Evolutionary conservation across 2,329 filamentous ascomycete genomes (phyloP), one percentile per base, ranked within the genome.

Genomic region (Apiospora arundinis): DNA sequence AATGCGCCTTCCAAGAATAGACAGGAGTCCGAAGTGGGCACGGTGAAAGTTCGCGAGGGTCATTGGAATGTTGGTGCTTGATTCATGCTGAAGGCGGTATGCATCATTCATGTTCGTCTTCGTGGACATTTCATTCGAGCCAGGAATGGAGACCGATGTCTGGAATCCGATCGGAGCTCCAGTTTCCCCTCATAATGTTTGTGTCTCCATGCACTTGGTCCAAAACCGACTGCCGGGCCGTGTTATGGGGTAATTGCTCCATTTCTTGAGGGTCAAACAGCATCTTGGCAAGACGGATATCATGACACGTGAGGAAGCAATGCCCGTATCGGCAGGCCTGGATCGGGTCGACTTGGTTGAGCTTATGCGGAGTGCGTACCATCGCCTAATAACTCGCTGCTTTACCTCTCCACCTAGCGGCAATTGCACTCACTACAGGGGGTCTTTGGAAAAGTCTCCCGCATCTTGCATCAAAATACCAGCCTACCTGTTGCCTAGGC

Each of bases 371-470:
- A 25, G 2, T 56, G 52, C 5, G 32, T 28, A 9, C 16, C 32
- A 23, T 63, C 56, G 56, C 56, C 56, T 9, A 63, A 63, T 40
- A 63, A 40, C 28, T 63, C 56, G 56, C 56, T 63, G 32, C 28
- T 63, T 45, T 45, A 45, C 12, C 12, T 8, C 42, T 40, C 9
- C 4, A 11, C 9, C 2, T 60, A 32, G 56, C 56, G 32, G 32
- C 18, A 40, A 32, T 56, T 21, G 5, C 1, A 18, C 2, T 56
- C 32, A 3, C 3, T 32, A 16, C 49, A 52, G 23, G 49, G 49
- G 25, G 5, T 5, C 46, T 28, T 6, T 3, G 9, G 4, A 9
- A 14, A 5, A 63, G 11, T 28, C 52, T 28, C 52, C 18, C 32
- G 32, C 56, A 9, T 63, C 56, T 14, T 63, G 56, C 11, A 37